Evolutionary conservation across 768 basidiomycete genomes (phyloP).

Genomic region (Serendipita sp.): DNA sequence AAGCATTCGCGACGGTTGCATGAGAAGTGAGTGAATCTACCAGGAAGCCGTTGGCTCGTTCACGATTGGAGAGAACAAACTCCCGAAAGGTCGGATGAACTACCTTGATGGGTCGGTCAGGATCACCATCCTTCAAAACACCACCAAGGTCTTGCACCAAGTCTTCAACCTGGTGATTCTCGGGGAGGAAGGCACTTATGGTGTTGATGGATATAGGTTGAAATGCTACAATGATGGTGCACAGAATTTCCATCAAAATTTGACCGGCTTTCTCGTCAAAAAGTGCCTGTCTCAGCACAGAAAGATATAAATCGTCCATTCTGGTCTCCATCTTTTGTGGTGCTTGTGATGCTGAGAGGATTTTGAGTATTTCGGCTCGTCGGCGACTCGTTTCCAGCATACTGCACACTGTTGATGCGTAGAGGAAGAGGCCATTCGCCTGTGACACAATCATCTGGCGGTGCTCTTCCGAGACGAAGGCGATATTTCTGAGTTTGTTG

Average conservation of each 20-base stretch:
- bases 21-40: neutral
- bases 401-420: neutral
- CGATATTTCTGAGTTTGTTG: neutral
- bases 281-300: neutral
- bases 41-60: neutral
- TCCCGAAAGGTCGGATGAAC: neutral
- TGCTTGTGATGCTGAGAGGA: neutral
- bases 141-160: neutral
- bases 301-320: neutral
- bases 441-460: neutral
- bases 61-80: neutral
- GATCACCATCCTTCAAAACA: neutral
- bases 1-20: neutral
- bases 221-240: neutral
- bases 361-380: neutral
- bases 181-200: neutral
- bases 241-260: neutral
- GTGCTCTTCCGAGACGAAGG: neutral
- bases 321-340: neutral
- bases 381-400: neutral
- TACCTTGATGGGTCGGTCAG: slow-evolving; percentile 1
- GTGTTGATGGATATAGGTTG: slow-evolving; percentile 3
- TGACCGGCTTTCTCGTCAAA: neutral
- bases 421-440: neutral
- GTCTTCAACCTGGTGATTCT: neutral